These are phyloP conservation scores for Solanum paucissectum DNA, from an alignment of 257 asterid genomes.

Conservation along the genomic window DNA sequence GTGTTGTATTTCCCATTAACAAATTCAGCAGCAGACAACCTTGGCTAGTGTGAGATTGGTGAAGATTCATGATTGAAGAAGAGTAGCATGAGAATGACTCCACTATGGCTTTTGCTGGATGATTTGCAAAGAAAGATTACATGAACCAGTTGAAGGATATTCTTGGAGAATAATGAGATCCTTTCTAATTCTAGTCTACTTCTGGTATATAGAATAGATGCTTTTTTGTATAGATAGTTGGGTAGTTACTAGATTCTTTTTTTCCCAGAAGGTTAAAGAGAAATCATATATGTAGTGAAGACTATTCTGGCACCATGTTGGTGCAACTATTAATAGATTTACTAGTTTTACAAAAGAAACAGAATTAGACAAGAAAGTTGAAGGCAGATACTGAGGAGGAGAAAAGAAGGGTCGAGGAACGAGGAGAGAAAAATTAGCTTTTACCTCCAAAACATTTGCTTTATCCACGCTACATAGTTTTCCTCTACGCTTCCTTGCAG, in stretches of 20 bases:
- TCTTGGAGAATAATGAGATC: background rate
- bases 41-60: background rate
- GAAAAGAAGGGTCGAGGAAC: background rate
- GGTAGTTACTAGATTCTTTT: background rate
- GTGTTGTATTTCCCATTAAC: background rate
- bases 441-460: slow-evolving; percentile 98
- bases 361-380: background rate
- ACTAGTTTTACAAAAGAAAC: background rate
- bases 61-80: background rate
- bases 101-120: background rate
- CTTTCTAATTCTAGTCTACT: background rate
- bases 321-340: background rate
- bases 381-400: background rate
- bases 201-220: background rate
- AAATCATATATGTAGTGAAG: background rate
- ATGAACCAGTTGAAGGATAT: background rate
- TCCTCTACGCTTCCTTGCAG: slow-evolving; percentile 82
- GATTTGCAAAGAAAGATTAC: background rate
- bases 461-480: slow-evolving; percentile 95
- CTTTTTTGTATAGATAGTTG: background rate
- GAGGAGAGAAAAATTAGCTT: background rate
- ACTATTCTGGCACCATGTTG: background rate
- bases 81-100: background rate
- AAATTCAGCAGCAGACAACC: background rate
- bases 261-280: background rate